Conservation (phyloP, 176 grass and related monocot species). For the Aechmea fasciata region DNA sequence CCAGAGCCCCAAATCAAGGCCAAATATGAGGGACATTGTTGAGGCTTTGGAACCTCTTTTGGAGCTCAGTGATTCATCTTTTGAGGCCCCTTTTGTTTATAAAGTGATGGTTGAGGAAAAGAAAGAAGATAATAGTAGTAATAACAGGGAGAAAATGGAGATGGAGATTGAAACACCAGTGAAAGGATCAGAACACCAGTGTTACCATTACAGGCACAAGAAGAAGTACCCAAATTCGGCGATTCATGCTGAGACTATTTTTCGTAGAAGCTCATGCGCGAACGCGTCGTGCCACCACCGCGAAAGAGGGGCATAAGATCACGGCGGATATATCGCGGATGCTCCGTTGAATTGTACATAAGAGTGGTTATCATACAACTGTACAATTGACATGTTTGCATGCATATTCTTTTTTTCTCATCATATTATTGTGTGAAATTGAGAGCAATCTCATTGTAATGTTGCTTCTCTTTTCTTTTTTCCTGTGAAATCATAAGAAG, state of each 20-base stretch:
- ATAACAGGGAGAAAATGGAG: background rate
- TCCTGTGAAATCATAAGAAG: no score
- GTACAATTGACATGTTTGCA: no score
- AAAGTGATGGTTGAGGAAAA: slow-evolving; percentile 20
- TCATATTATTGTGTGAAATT: background rate
- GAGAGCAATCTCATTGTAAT: background rate
- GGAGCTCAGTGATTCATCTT: slow-evolving; percentile 48
- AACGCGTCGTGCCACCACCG: slow-evolving; percentile 22
- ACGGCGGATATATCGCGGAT: background rate
- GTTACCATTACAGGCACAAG: slow-evolving; percentile 20
- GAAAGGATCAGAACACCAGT: slow-evolving; percentile 16
- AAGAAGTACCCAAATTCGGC: slow-evolving; percentile 43
- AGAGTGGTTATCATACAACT: background rate
- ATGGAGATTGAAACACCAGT: background rate
- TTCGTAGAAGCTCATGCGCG: slow-evolving; percentile 31
- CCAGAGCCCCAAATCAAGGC: slow-evolving; percentile 51
- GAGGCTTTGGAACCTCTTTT: slow-evolving; percentile 69
- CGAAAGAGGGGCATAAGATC: slow-evolving; percentile 5
- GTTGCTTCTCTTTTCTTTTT: background rate
- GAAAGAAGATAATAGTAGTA: background rate
- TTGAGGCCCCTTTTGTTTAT: slow-evolving; percentile 53
- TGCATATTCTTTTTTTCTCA: background rate
- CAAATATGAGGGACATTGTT: slow-evolving; percentile 61
- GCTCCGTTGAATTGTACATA: slow-evolving; percentile 1
- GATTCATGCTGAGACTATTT: slow-evolving; percentile 51